Conservation (phyloP, 2,329 filamentous ascomycete genomes). For the Mycocentrospora acerina region DNA sequence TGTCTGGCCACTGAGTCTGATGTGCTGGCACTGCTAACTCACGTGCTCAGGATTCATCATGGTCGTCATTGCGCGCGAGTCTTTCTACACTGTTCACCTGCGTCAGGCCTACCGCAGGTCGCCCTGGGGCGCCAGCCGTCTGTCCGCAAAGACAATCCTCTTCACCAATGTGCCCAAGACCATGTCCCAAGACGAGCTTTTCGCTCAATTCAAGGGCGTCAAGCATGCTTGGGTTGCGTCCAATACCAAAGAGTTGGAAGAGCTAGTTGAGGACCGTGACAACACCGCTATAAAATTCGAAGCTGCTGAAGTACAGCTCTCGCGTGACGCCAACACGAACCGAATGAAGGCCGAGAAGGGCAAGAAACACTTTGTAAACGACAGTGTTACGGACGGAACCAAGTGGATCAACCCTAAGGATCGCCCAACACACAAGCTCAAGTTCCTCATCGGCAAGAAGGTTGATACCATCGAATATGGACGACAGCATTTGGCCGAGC, state of each 20-base stretch:
- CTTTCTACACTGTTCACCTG: slow-evolving; percentile 50
- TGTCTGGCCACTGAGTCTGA: background rate
- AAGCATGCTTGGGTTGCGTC: slow-evolving; percentile 50
- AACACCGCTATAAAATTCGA: slow-evolving; percentile 48
- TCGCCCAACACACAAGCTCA: slow-evolving; percentile 44
- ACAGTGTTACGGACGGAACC: slow-evolving; percentile 45
- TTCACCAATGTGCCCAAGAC: slow-evolving; percentile 50
- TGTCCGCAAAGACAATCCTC: slow-evolving; percentile 51
- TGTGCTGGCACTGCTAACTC: slow-evolving; percentile 3
- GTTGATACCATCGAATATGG: slow-evolving; percentile 82
- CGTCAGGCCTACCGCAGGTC: slow-evolving; percentile 52
- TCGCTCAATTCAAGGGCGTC: slow-evolving; percentile 44
- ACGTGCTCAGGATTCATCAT: slow-evolving; percentile 42
- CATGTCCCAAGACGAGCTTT: slow-evolving; percentile 42
- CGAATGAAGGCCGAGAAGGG: slow-evolving; percentile 64
- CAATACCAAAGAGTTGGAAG: slow-evolving; percentile 47
- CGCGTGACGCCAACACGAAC: slow-evolving; percentile 60
- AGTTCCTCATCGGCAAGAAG: slow-evolving; percentile 46
- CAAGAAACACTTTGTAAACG: slow-evolving; percentile 47
- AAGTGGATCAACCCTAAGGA: slow-evolving; percentile 45
- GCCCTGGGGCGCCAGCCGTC: slow-evolving; percentile 45
- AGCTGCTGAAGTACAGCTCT: slow-evolving; percentile 47
- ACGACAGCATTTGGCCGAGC: slow-evolving; percentile 69
- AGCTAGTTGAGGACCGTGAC: slow-evolving; percentile 48
- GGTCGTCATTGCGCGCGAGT: slow-evolving; percentile 49